phyloP scores from a whole-genome alignment of 805 yeast genomes.

The Candida awuae region DNA sequence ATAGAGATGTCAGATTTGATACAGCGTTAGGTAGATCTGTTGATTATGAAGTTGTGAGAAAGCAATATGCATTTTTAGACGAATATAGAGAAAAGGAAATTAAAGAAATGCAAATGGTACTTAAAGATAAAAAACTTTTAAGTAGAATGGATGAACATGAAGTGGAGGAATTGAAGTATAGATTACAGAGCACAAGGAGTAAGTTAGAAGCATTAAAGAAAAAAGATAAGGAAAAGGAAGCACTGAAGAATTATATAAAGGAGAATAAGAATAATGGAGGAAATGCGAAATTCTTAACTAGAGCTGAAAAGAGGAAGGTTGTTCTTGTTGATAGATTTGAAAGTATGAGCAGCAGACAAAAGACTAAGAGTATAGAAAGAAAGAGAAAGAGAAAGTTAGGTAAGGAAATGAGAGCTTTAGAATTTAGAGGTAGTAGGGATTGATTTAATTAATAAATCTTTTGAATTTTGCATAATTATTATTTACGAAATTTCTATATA shows the following conservation, averaged over 20 bases:
- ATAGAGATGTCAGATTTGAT: conserved; percentile 82
- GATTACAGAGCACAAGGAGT: conserved; percentile 57
- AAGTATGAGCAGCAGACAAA: conserved; percentile 58
- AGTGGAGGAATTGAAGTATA: conserved; percentile 42
- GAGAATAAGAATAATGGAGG: conserved; percentile 41
- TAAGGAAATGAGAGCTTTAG: conserved; percentile 55
- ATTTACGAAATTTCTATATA: background rate
- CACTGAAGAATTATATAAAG: conserved; percentile 43
- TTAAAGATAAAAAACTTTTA: conserved; percentile 46
- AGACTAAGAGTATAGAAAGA: conserved; percentile 78
- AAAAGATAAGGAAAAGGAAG: conserved; percentile 65
- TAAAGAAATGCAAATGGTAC: conserved; percentile 43
- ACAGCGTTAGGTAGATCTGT: conserved; percentile 74
- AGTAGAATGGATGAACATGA: conserved; percentile 38
- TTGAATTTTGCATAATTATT: too few relatives aligned
- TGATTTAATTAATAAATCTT: too few relatives aligned
- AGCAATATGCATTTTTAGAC: conserved; percentile 78
- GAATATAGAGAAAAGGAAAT: conserved; percentile 77
- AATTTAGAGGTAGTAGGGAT: conserved; percentile 16
- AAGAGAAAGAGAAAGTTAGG: conserved; percentile 82
- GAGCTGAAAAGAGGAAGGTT: conserved; percentile 63
- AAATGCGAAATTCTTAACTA: conserved; percentile 54
- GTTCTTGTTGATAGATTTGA: conserved; percentile 74
- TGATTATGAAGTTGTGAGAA: conserved; percentile 56
- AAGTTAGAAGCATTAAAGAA: conserved; percentile 61